Evolutionary conservation across 2,329 filamentous ascomycete genomes (phyloP).

Genomic region (Botrytis squamosa): DNA sequence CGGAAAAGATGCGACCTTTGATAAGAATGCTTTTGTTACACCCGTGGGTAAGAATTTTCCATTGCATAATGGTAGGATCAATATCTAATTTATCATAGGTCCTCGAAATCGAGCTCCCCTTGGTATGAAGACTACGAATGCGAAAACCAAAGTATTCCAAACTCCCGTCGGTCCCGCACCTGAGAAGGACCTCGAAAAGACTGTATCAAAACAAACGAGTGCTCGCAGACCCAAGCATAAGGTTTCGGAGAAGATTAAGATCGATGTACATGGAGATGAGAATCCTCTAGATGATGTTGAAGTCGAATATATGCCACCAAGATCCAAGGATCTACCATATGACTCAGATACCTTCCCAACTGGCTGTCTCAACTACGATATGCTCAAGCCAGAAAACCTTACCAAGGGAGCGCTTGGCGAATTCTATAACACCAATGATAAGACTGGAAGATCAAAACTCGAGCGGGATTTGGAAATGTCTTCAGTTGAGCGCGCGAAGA

Average conservation of each 20-base stretch:
- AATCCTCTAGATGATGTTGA: conserved; percentile 57
- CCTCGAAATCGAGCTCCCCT: conserved; percentile 73
- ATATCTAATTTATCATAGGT: conserved; percentile 27
- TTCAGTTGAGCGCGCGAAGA: conserved; percentile 43
- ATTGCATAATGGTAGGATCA: conserved; percentile 41
- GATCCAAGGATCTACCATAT: conserved; percentile 62
- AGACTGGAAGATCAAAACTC: conserved; percentile 62
- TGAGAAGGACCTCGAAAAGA: conserved; percentile 61
- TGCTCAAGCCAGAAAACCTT: conserved; percentile 57
- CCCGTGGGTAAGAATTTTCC: conserved; percentile 61
- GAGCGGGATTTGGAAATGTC: conserved; percentile 60
- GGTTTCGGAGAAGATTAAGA: conserved; percentile 55
- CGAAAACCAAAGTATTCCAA: conserved; percentile 70
- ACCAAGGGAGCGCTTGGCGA: conserved; percentile 47
- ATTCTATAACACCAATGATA: conserved; percentile 61
- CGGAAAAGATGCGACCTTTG: conserved; percentile 48
- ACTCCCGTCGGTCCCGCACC: conserved; percentile 62
- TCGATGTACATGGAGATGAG: conserved; percentile 60
- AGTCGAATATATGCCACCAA: conserved; percentile 86
- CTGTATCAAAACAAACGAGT: conserved; percentile 53
- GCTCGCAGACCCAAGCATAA: conserved; percentile 57
- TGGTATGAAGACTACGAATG: conserved; percentile 95
- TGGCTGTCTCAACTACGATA: conserved; percentile 55
- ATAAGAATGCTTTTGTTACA: conserved; percentile 69
- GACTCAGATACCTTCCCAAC: conserved; percentile 67